These are phyloP conservation scores for Rossbeevera mucosa DNA, from an alignment of 768 basidiomycete species.

Conservation along the genomic window DNA sequence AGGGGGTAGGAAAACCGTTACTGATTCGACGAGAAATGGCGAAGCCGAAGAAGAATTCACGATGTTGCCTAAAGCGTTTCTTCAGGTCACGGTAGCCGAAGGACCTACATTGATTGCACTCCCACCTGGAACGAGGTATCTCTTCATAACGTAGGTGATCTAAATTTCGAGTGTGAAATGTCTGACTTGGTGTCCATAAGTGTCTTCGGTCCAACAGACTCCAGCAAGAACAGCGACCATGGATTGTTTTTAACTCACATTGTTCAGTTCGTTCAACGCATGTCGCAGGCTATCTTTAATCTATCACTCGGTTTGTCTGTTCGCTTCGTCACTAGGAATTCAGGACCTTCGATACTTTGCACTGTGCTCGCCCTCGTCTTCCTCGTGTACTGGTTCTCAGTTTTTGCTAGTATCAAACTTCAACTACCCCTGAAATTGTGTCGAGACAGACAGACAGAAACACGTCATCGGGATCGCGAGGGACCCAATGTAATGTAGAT, in stretches of 20 bases:
- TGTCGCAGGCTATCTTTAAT: no score
- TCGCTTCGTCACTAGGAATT: no score
- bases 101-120: background rate
- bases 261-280: no score
- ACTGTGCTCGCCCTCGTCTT: no score
- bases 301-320: no score
- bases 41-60: background rate
- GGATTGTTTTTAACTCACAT: no score
- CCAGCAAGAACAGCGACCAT: background rate
- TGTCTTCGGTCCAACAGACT: background rate
- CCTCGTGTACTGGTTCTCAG: no score
- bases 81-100: background rate
- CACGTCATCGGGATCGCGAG: slow-evolving; percentile 82
- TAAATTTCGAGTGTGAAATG: background rate
- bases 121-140: background rate
- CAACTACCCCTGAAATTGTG: slow-evolving; percentile 38
- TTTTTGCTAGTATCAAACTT: no score
- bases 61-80: no score
- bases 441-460: slow-evolving; percentile 87
- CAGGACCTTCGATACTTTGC: no score
- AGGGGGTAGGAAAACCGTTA: no score
- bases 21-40: no score
- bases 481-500: slow-evolving; percentile 64
- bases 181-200: background rate
- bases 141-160: background rate